Percentiles rank a stretch among this genome's conserved stretches.
Evolutionary conservation across 2,329 filamentous ascomycete species (phyloP).

Genomic region (Paracoccidioides lutzii): DNA sequence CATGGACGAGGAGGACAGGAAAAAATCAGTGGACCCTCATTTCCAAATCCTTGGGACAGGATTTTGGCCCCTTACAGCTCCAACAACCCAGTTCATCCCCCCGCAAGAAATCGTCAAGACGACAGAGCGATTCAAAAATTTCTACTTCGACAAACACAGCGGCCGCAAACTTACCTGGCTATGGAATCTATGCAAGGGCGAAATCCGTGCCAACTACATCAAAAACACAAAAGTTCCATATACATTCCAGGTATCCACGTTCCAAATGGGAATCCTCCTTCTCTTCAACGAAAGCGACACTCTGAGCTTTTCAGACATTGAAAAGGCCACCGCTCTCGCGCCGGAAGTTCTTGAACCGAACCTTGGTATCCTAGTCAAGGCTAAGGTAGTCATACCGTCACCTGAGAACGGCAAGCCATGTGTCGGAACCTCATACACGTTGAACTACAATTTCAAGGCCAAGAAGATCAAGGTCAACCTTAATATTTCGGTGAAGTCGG

Average conservation of each 20-base stretch:
- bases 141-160: conserved; percentile 93
- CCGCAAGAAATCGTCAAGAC: conserved; percentile 75
- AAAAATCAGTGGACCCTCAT: conserved; percentile 65
- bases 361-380: conserved; percentile 76
- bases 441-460: conserved; percentile 94
- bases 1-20: conserved; percentile 50
- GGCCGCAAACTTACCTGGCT: conserved; percentile 95
- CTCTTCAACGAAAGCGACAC: conserved; percentile 87
- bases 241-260: conserved; percentile 94
- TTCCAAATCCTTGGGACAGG: conserved; percentile 92
- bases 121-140: conserved; percentile 76
- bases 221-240: conserved; percentile 81
- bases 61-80: conserved; percentile 88
- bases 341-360: conserved; percentile 77
- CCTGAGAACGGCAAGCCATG: conserved; percentile 64
- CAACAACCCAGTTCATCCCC: conserved; percentile 76
- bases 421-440: conserved; percentile 62
- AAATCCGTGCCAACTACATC: conserved; percentile 87
- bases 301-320: conserved; percentile 77
- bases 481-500: conserved; percentile 86
- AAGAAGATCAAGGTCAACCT: conserved; percentile 98
- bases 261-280: conserved; percentile 91
- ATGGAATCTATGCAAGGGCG: conserved; percentile 96
- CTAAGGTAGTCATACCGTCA: conserved; percentile 67
- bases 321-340: conserved; percentile 64